Evolutionary conservation across 1,284 basidiomycete genomes (phyloP).

Genomic region (Grifola frondosa): DNA sequence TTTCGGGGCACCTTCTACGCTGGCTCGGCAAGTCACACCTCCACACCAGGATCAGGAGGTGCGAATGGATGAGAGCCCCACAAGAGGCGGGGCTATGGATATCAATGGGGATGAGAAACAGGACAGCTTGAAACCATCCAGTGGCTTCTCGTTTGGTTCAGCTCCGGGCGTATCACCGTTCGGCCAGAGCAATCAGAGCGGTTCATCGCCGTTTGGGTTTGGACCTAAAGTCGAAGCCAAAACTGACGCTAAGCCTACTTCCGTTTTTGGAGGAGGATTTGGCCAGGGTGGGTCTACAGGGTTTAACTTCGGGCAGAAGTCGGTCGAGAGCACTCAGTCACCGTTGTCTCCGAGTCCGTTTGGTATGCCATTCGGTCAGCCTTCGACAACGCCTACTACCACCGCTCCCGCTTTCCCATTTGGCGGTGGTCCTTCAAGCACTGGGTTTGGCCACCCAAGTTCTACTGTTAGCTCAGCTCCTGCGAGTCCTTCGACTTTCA

Average conservation of each 20-base stretch:
- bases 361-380: constrained; percentile 21
- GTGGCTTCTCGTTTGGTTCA: constrained; percentile 20
- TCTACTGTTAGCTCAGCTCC: constrained; percentile 22
- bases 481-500: constrained; percentile 30
- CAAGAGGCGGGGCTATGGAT: constrained; percentile 28
- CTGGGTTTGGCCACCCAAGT: constrained; percentile 30
- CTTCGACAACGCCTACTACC: constrained; percentile 16
- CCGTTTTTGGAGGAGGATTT: constrained; percentile 20
- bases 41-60: constrained; percentile 32
- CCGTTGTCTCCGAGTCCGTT: constrained; percentile 21
- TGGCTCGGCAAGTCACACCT: constrained; percentile 26
- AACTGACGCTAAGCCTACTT: constrained; percentile 20
- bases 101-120: constrained; percentile 22
- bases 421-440: constrained; percentile 14
- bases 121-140: constrained; percentile 17
- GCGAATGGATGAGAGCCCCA: constrained; percentile 39
- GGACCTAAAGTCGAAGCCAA: constrained; percentile 20
- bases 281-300: constrained; percentile 15
- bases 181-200: constrained; percentile 21
- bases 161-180: constrained; percentile 20
- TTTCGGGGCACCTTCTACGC: constrained; percentile 19
- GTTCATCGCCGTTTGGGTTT: constrained; percentile 22
- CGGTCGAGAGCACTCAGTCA: constrained; percentile 20
- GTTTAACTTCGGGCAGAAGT: constrained; percentile 28
- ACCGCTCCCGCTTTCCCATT: constrained; percentile 24